Base-by-base conservation (phyloP, 176 grass and related monocot genomes). In the Oryza meridionalis region DNA sequence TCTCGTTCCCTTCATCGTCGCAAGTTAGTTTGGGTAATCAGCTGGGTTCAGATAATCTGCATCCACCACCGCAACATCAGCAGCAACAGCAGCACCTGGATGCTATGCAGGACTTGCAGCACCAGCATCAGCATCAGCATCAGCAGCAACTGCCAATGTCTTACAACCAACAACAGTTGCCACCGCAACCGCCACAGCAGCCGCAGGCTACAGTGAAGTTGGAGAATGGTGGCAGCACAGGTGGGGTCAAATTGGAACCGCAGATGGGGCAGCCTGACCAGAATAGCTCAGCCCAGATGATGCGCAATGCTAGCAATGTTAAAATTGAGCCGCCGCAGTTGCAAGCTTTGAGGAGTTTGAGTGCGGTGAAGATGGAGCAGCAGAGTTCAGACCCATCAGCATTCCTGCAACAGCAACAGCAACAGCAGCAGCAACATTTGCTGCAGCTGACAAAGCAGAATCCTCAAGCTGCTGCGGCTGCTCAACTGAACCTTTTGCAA, bases 331-430 rank as follows among this genome's bases (percentile, higher is more conserved):
- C 84, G 3, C 96, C 94, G 13, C 93, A 96, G 75, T 63, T 99
- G 81, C 93, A 96, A 73, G 65, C 83, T 1, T 79, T 92, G 86
- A 99, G 97, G 80, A 94, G 78, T 77, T 90, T 99, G 88, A 78
- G 91, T 71, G 29, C 91, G 9, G 91, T 99, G 27, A 99, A 99
- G 88, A 92, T 96, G 88, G 97, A 99, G 75, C 84, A 83, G 42
- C 66, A 80, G 5, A 84, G 62, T 84, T 95, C 93, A 10, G 93
- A 95, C 59, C 55, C 93, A 42, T 92, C 90, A 37, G 53, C 84
- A 10, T 86, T 92, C 84, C 58, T 94, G 46, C 93, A 87, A 32
- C 84, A 90, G 53, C 88, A 89, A 5, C 84, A 94, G 63, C 88
- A 88, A 2, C 84, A 92, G 0, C 88, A 88, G 3, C 84, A 92